Conservation (phyloP, 2,329 filamentous ascomycete species). For the Sarocladiaceae sp. region DNA sequence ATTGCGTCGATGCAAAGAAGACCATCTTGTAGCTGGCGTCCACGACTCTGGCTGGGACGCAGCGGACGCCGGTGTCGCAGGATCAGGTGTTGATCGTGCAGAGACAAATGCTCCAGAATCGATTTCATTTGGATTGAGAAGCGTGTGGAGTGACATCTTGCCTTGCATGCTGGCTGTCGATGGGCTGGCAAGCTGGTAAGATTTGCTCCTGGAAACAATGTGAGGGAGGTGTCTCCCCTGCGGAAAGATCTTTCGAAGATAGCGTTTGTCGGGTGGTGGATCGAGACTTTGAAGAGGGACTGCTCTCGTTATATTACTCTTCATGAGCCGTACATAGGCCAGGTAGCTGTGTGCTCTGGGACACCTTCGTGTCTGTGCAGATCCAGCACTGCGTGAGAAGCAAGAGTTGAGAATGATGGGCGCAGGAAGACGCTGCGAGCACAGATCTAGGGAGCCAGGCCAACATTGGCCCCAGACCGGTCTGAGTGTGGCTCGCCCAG, state of each 20-base stretch:
- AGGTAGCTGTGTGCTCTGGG: background rate
- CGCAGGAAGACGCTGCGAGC: background rate
- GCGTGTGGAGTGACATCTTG: conserved; percentile 4
- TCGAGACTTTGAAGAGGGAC: background rate
- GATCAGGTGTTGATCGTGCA: conserved; percentile 3
- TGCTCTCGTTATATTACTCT: background rate
- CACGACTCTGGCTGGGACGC: background rate
- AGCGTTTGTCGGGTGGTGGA: background rate
- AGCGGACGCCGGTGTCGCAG: background rate
- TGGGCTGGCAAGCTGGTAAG: background rate
- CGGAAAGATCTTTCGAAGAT: background rate
- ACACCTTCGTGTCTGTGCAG: background rate
- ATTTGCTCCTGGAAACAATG: background rate
- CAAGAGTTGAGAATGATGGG: no score
- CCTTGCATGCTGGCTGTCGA: background rate
- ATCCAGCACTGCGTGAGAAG: background rate
- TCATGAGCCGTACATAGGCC: background rate
- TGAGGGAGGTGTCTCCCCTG: background rate
- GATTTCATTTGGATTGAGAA: background rate
- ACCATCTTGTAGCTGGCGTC: background rate
- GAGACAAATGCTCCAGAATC: background rate
- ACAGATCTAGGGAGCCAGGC: background rate
- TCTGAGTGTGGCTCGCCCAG: background rate
- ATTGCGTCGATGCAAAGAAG: conserved; percentile 1
- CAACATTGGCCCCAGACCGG: background rate